Evolutionary conservation across 345 rosid genomes (phyloP), one percentile per base, ranked within the genome.

Genomic region (Eucalyptus guilfoylei): DNA sequence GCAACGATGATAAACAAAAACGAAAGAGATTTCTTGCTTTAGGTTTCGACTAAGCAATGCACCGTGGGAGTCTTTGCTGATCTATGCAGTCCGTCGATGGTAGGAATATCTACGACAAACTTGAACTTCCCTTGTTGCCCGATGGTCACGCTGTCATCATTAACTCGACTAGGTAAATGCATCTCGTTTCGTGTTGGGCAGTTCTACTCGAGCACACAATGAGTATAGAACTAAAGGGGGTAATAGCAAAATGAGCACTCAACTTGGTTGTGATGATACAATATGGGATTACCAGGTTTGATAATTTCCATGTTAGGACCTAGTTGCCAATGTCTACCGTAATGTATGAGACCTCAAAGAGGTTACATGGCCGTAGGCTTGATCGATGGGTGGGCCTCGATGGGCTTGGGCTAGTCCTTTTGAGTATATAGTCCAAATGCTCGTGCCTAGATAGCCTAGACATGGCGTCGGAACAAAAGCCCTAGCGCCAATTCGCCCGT

Each of bases 391-490:
- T 0, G 42, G 10, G 42, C 80, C 80, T 67, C 19, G 1, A 67
- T 32, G 80, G 42, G 42, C 42, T 69, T 37, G 42, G 80, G 80
- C 80, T 5, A 69, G 80, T 69, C 80, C 80, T 32, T 69, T 34
- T 4, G 0, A 69, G 42, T 4, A 69, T 9, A 3, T 69, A 69
- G 80, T 69, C 42, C 4, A 9, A 21, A 69, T 69, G 80, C 23
- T 34, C 0, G 23, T 67, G 42, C 1, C 15, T 16, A 2, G 80
- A 69, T 69, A 69, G 7, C 24, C 42, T 16, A 34, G 80, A 37
- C 42, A 69, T 16, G 0, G 80, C 23, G 2, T 17, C 1, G 0
- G 0, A 69, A 16, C 11, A 69, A 69, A 69, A 16, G 42, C 80
- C n/a, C 80, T 32, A 17, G 1, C 21, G 24, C 42, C 24, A 0